A percentile compares a stretch with the other conserved stretches of the same genome.
These are phyloP conservation scores for Euphorbia lathyris DNA, from an alignment of 345 rosid species.

Conservation along the genomic window DNA sequence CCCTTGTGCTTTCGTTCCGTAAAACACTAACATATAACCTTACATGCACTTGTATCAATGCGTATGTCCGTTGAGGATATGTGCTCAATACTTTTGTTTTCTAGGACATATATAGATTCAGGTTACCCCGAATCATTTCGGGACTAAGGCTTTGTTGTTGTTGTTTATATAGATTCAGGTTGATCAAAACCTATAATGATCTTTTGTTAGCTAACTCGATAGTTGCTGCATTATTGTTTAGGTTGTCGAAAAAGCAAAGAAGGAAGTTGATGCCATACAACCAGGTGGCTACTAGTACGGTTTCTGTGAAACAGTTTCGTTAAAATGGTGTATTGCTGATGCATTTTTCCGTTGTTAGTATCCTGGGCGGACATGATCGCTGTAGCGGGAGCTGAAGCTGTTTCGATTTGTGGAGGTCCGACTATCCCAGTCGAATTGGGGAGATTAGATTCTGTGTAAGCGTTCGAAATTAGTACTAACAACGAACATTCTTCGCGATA, in stretches of 20 bases:
- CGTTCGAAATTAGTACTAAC: background rate
- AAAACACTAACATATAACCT: background rate
- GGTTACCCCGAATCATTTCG: too few species aligned
- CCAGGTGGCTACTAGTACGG: slow-evolving; percentile 47
- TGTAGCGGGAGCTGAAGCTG: slow-evolving; percentile 89
- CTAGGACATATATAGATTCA: too few species aligned
- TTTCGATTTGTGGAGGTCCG: slow-evolving; percentile 91
- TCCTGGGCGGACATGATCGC: slow-evolving; percentile 97
- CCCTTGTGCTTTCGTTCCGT: background rate
- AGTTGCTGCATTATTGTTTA: slow-evolving; percentile 40
- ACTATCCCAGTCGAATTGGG: slow-evolving; percentile 61
- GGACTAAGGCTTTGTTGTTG: too few species aligned
- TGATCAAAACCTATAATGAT: slow-evolving; percentile 16
- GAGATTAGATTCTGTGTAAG: slow-evolving; percentile 75
- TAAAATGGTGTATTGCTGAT: slow-evolving; percentile 24
- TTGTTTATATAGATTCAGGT: slow-evolving; percentile 14
- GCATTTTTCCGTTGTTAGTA: slow-evolving; percentile 44
- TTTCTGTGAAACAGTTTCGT: slow-evolving; percentile 14
- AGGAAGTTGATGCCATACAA: slow-evolving; percentile 53
- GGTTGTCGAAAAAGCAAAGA: slow-evolving; percentile 82
- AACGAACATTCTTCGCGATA: background rate
- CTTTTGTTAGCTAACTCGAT: slow-evolving; percentile 33
- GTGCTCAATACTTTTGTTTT: background rate
- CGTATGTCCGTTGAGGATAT: background rate
- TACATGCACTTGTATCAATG: background rate